A percentile compares a stretch with the other conserved stretches of the same genome.
Evolutionary conservation across 2,329 filamentous ascomycete species (phyloP).

Genomic region (Venturia asperata): DNA sequence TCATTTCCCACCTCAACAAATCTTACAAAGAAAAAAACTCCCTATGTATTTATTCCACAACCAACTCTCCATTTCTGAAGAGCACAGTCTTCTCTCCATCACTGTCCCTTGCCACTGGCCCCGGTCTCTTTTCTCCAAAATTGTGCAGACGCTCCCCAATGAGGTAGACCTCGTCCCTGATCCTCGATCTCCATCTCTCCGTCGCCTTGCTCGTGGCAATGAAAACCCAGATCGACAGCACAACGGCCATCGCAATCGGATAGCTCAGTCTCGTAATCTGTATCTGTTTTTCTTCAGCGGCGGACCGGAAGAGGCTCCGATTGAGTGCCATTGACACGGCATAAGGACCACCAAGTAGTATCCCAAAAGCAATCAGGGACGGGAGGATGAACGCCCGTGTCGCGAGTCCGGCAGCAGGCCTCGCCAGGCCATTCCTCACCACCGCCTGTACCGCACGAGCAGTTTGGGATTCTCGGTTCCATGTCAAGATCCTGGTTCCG

Average conservation of each 20-base stretch:
- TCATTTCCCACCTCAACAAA: not conserved
- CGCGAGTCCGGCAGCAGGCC: constrained; percentile 70
- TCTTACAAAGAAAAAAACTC: not conserved
- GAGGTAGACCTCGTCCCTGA: constrained; percentile 91
- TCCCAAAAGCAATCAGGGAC: constrained; percentile 51
- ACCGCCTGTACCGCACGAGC: constrained; percentile 69
- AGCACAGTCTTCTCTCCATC: not conserved
- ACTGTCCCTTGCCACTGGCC: not conserved
- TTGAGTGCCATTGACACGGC: constrained; percentile 49
- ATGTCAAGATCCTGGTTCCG: constrained; percentile 59
- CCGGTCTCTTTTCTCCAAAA: constrained; percentile 57
- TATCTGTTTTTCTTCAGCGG: constrained; percentile 44
- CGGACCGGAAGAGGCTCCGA: constrained; percentile 30
- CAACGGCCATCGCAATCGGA: constrained; percentile 50
- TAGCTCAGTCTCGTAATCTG: constrained; percentile 57
- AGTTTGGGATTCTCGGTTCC: constrained; percentile 62
- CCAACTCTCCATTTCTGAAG: constrained; percentile 3
- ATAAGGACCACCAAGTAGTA: constrained; percentile 60
- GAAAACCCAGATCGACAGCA: constrained; percentile 46
- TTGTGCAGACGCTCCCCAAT: constrained; percentile 94
- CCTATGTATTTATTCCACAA: not conserved
- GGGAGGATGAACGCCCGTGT: constrained; percentile 86
- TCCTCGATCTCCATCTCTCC: constrained; percentile 67
- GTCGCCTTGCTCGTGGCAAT: constrained; percentile 50
- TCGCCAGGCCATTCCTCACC: constrained; percentile 61